Base-by-base conservation (phyloP, 2,329 filamentous ascomycete genomes). In the Colletotrichum brevisporum region DNA sequence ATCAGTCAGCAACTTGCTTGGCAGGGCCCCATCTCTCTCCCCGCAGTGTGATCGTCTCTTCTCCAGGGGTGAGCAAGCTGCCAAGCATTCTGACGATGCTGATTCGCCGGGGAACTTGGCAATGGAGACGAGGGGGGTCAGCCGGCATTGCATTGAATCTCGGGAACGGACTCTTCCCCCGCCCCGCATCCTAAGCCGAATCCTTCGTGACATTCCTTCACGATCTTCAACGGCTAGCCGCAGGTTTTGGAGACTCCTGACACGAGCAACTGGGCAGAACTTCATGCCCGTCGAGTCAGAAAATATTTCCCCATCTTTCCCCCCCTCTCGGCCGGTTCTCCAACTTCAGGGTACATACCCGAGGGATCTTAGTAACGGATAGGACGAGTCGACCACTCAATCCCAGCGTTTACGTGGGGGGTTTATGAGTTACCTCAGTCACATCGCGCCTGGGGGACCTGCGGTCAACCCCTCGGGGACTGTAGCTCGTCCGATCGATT, bases 1-100 rank as follows among this genome's bases (percentile, higher is more conserved):
- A 26, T 45, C 50, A 66, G 54, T 66, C 31, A 66, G 66, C 50
- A 59, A 69, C 66, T 21, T 65, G 16, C 59, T 55, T 55, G 59
- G 39, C 24, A 6, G 24, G 21, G 31, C 31, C 39, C 61, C 54
- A 43, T 59, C 48, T 58, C 5, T 39, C 21, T n/a, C 48, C 31
- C 54, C 61, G n/a, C 61, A 65, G 31, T 12, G 50, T 5, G 54
- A 36, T 26, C 54, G 16, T 15, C 26, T 27, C 21, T 9, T 18
- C 31, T 48, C 13, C n/a, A 54, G 8, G 41, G 59, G 21, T 24
- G 21, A 24, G 21, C 21, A 54, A 54, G 10, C 36, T 26, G 39
- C 21, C 51, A 26, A 6, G n/a, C 21, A 24, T 6, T 21, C 18
- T 10, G 2, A 5, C 21, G 2, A 47, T 13, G 36, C 6, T 51